phyloP scores from a whole-genome alignment of 768 basidiomycete species.

The Rhodosporidiobolus odoratus region DNA sequence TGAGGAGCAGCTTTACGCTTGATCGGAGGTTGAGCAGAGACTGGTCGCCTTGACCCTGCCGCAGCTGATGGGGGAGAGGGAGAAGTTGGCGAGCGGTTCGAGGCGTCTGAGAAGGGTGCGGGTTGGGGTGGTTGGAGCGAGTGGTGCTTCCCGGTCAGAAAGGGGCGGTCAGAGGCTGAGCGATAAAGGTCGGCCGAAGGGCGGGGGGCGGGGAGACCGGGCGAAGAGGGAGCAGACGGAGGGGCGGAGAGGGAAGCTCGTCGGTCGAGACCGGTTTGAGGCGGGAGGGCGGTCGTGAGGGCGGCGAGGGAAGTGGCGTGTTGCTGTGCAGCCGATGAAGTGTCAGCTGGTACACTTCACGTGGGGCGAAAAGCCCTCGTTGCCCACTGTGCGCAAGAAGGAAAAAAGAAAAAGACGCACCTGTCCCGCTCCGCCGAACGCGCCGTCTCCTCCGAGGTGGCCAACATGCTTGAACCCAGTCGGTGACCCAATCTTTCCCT shows the following conservation, averaged over 20 bases:
- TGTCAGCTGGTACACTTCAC: background rate
- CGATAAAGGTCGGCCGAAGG: background rate
- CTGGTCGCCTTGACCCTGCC: background rate
- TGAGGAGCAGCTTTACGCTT: slow-evolving; percentile 4
- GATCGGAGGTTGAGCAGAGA: background rate
- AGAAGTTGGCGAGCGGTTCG: background rate
- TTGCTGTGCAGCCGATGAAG: background rate
- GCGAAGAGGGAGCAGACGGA: background rate
- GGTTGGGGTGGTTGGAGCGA: background rate
- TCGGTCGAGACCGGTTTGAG: background rate
- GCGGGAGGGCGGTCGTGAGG: background rate
- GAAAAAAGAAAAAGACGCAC: background rate
- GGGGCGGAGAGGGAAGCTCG: background rate
- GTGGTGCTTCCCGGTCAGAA: background rate
- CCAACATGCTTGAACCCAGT: background rate
- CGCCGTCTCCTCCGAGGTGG: slow-evolving; percentile 1
- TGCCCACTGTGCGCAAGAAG: no score
- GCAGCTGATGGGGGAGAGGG: background rate
- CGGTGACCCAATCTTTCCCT: background rate
- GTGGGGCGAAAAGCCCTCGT: background rate
- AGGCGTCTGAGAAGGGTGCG: background rate
- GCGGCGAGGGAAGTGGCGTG: slow-evolving; percentile 1
- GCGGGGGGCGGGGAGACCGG: background rate
- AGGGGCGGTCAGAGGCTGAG: background rate
- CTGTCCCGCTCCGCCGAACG: background rate